Evolutionary conservation across 352 stramenopile species (phyloP), one percentile per base, ranked within the genome.

Genomic region (Phytophthora niederhauseri): DNA sequence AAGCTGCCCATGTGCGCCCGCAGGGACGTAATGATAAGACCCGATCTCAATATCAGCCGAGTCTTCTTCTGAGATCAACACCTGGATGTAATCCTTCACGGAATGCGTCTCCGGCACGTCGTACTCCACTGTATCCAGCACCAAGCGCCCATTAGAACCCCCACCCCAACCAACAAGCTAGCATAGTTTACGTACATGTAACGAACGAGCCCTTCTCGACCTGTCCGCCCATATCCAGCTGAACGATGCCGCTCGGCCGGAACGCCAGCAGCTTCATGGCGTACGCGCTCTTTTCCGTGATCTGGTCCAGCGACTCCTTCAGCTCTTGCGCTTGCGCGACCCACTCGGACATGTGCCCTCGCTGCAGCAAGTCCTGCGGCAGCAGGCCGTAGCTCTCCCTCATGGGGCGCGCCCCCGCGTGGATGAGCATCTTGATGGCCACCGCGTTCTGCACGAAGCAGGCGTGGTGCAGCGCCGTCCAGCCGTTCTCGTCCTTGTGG

Each of bases 161-260:
- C 38, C 34, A 69, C 51, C 24, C 1, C 28, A 17, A 52, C 7
- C 41, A 69, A 0, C 6, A 45, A 49, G 14, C 3, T 48, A n/a
- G 0, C 26, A 57, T 11, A 22, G 24, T 43, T 14, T 49, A 5
- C 85, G 65, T 78, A 93, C 87, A 82, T 26, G 86, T 95, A 49
- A 95, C 85, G 57, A 93, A 80, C 1, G 88, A 91, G 17, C 85
- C 87, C 59, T 94, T 93, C 67, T 96, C 86, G 15, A 96, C 85
- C 43, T 96, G 88, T 30, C 82, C 82, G 30, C 88, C 88, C 75
- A 96, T 85, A 68, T 94, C 84, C 22, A 96, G 67, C 61, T 96
- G 85, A 12, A 93, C 84, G 55, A 96, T 93, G 1, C 88, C 88
- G 54, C 86, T 94, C 14, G 88, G 86, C 55, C 88, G 85, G 60